Evolutionary conservation across 768 basidiomycete species (phyloP), one percentile per base, ranked within the genome.

Genomic region (Lepiota venenata): DNA sequence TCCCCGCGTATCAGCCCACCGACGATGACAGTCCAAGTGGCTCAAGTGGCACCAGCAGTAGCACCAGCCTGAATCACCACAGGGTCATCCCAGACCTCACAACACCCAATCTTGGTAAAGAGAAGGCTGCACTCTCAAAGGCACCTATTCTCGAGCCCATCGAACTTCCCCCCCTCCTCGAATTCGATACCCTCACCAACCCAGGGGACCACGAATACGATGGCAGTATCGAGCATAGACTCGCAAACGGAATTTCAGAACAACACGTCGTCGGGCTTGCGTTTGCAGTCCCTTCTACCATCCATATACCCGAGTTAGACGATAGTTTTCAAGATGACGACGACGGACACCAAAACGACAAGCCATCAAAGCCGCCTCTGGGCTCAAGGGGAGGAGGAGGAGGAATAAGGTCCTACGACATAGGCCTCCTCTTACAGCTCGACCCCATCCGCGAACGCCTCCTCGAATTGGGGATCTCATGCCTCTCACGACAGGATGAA

Each of bases 231-330:
- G 20, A 15, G 18, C 47, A 27, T 29, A 42, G 50, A 32, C 40
- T 50, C 29, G 40, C 27, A 20, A 49, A 39, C 16, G 47, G 47
- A 16, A 39, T 49, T 27, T 20, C 37, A 16, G 47, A 49, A n/a
- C 40, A 51, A 32, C 40, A 43, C 21, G 29, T 51, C 5, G 18
- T 35, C 21, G 50, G 50, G 18, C 27, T 51, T 14, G 50, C 50
- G 4, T 51, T 51, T 22, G 50, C 50, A 25, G 21, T 44, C 29
- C 50, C 50, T 29, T 51, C 50, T 2, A 43, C 41, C 12, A 36
- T 51, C 12, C 41, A 43, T 21, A 27, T 35, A 29, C 29, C 29
- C 14, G 29, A 22, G 9, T 40, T 18, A 43, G 1, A 12, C 6
- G 29, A 36, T n/a, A 9, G 16, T 6, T 32, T 20, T 9, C 14